A percentile compares a stretch with the other conserved stretches of the same genome.
Conservation (phyloP, 148 eudicot genomes). For the Heliosperma pusillum region DNA sequence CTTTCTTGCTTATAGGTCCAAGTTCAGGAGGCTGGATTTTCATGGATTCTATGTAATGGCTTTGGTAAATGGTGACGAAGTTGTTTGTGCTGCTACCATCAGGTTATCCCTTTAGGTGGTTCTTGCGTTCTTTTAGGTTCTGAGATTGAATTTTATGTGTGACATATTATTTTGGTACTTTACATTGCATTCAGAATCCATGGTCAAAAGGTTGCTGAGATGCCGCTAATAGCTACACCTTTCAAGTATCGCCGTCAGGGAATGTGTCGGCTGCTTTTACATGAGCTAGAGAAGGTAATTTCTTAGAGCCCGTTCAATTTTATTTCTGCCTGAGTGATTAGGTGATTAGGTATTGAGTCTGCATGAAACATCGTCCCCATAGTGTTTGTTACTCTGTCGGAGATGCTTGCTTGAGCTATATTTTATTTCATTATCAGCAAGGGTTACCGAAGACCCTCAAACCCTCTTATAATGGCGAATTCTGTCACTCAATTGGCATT, state of each 20-base stretch:
- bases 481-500: neutral
- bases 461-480: neutral
- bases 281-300: slow-evolving; percentile 52
- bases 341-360: neutral
- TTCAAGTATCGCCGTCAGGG: slow-evolving; percentile 53
- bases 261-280: slow-evolving; percentile 52
- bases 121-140: neutral
- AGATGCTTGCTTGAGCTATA: neutral
- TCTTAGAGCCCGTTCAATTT: neutral
- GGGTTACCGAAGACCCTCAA: neutral
- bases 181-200: slow-evolving; percentile 34
- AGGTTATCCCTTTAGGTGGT: slow-evolving; percentile 31
- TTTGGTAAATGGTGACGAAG: slow-evolving; percentile 38
- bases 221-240: slow-evolving; percentile 54
- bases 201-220: slow-evolving; percentile 54
- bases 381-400: neutral
- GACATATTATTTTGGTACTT: slow-evolving; percentile 12
- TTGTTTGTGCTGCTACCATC: slow-evolving; percentile 48
- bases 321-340: neutral
- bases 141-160: neutral
- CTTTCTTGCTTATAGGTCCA: slow-evolving; percentile 31
- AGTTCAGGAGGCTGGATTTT: slow-evolving; percentile 43
- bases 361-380: neutral
- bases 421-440: neutral
- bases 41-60: slow-evolving; percentile 51